Evolutionary conservation across 768 basidiomycete genomes (phyloP), one percentile per base, ranked within the genome.

Genomic region (Kwoniella dendrophila): DNA sequence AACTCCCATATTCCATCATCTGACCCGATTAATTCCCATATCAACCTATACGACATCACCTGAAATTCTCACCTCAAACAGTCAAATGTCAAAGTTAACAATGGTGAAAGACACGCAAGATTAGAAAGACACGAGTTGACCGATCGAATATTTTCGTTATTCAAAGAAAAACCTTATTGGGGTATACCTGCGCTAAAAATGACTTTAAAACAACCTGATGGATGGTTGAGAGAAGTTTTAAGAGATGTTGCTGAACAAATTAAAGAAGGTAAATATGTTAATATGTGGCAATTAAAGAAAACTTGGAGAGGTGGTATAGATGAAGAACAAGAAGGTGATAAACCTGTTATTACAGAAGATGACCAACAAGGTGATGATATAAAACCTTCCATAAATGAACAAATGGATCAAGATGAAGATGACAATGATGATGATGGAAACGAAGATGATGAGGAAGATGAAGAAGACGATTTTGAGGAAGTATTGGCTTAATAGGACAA

Each of bases 91-190:
- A 64, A 63, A 54, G 38, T 20, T 27, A 68, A 58, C 44, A 36
- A 54, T 32, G 61, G 59, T 80, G 90, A 93, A 79, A 88, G 90
- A 68, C 89, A 90, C 85, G 88, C 89, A n/a, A 90, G 93, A 75
- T 87, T 96, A 80, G 90, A 91, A 5, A 84, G 88, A 56, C 89
- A 92, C 80, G 89, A 94, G 73, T 84, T 96, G 7, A 83, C 92
- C 77, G 91, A 96, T 77, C 81, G 88, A 56, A 83, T 96, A 41
- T 94, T 98, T 80, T 69, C 80, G 1, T 82, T 87, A 5, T 97
- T 94, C 82, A 84, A 85, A 62, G 86, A 91, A 63, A 84, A 84
- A 44, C 84, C 87, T n/a, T 86, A 86, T 52, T 97, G 92, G 92
- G 64, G 67, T 48, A 70, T 76, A 8, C 53, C 65, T 16, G 63